These are phyloP conservation scores for Mortierella sp. DNA, from an alignment of 371 early-diverging fungal genomes.

Conservation along the genomic window DNA sequence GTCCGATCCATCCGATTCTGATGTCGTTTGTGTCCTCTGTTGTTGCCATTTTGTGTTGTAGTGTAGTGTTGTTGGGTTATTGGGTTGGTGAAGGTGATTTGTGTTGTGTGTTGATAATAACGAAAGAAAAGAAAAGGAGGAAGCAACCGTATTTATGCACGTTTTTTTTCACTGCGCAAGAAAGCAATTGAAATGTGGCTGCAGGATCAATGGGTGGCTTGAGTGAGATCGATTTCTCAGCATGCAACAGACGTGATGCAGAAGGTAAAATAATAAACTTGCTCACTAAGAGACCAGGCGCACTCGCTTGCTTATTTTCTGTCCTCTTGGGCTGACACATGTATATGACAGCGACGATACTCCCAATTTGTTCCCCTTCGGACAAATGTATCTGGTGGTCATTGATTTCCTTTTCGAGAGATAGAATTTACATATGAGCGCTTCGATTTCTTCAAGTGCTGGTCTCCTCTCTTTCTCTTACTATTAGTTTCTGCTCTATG, in stretches of 20 bases:
- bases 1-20: constrained; percentile 45
- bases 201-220: neutral
- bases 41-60: constrained; percentile 1
- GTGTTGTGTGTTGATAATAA: neutral
- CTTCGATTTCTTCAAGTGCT: neutral
- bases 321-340: neutral
- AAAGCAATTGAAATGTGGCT: neutral
- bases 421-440: no score
- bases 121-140: neutral
- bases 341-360: neutral
- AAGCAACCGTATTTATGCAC: neutral
- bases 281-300: neutral
- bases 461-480: no score
- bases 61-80: neutral
- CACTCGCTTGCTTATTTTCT: neutral
- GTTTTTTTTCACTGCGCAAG: neutral
- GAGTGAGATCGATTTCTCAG: neutral
- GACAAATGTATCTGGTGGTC: neutral
- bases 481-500: no score
- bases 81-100: neutral
- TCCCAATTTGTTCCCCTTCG: neutral
- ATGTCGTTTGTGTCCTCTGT: constrained; percentile 19
- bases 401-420: constrained; percentile 3
- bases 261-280: no score
- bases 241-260: neutral